phyloP scores from a whole-genome alignment of 495 filamentous ascomycete species.

The Penicillium lividum region DNA sequence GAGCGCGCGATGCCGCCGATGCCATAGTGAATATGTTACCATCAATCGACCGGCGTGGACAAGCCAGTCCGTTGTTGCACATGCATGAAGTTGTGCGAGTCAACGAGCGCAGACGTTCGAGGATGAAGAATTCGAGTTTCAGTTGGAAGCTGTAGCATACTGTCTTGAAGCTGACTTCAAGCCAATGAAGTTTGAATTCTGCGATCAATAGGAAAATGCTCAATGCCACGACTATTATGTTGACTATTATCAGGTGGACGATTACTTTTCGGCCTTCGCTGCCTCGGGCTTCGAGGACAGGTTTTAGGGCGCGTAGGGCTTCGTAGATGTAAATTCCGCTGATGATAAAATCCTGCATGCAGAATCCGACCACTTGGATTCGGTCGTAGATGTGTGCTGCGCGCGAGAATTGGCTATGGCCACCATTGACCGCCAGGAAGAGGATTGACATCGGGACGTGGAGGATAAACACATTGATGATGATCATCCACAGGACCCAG shows the following conservation, averaged over 20 bases:
- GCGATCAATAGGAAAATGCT: slow-evolving; percentile 51
- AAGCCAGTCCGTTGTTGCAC: slow-evolving; percentile 1
- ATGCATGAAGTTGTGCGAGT: slow-evolving; percentile 15
- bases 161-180: slow-evolving; percentile 51
- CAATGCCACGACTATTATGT: slow-evolving; percentile 50
- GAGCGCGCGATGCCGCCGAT: not conserved
- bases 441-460: slow-evolving; percentile 52
- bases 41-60: slow-evolving; percentile 18
- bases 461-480: slow-evolving; percentile 49
- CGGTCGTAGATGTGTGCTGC: slow-evolving; percentile 50
- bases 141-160: slow-evolving; percentile 61
- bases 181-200: slow-evolving; percentile 48
- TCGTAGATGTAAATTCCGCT: slow-evolving; percentile 57
- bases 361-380: slow-evolving; percentile 56
- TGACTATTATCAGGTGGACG: slow-evolving; percentile 53
- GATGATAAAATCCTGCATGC: slow-evolving; percentile 57
- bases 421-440: slow-evolving; percentile 36
- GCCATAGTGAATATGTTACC: slow-evolving; percentile 22
- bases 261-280: slow-evolving; percentile 40
- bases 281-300: slow-evolving; percentile 23
- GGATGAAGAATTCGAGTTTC: slow-evolving; percentile 60
- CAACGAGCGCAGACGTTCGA: slow-evolving; percentile 28
- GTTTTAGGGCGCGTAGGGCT: slow-evolving; percentile 32
- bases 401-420: slow-evolving; percentile 25
- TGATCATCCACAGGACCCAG: slow-evolving; percentile 55